Evolutionary conservation across 495 filamentous ascomycete species (phyloP), one percentile per base, ranked within the genome.

Genomic region (Xylaria nigripes): DNA sequence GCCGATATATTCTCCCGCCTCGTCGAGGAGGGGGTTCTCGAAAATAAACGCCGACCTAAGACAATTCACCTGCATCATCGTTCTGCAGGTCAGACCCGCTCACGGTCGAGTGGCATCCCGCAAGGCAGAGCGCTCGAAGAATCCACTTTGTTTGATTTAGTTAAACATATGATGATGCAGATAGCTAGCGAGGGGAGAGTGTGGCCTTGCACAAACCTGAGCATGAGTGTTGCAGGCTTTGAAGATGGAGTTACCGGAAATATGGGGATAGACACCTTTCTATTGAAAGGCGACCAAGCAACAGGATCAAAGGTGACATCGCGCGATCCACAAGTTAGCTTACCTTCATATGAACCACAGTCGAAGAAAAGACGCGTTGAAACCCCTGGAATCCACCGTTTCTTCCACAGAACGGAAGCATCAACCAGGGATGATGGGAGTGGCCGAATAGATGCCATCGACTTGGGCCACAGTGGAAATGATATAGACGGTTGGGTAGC

Each of bases 1-100:
- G 89, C 90, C 0, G 93, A 98, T 64, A 95, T 98, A 48, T 92
- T 86, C 71, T 84, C 85, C 19, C 82, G 93, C 44, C 76, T 96
- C 25, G 86, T 95, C 6, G 91, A 97, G 58, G 93, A 96, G 68
- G 92, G 91, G 32, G 84, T 95, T 15, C 72, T 94, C 58, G 92
- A 96, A 66, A 85, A 94, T 65, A 90, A 84, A 70, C 81, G 93
- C 24, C 78, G 90, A 51, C 93, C 93, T 5, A 89, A 82, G 65
- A 88, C 85, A 0, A 84, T 95, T 55, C 88, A 86, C 56, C 70
- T 98, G 47, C 86, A 93, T 63, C 84, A 93, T 65, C 78, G 87
- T 25, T 79, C 86, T 63, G 80, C 78, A 25, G 75, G 72, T 2
- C 86, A 88, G 66, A 84, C 81, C 41, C 81, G 84, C 51, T 89